Conservation (phyloP, 2,329 filamentous ascomycete genomes). For the Dactylellina cionopaga region DNA sequence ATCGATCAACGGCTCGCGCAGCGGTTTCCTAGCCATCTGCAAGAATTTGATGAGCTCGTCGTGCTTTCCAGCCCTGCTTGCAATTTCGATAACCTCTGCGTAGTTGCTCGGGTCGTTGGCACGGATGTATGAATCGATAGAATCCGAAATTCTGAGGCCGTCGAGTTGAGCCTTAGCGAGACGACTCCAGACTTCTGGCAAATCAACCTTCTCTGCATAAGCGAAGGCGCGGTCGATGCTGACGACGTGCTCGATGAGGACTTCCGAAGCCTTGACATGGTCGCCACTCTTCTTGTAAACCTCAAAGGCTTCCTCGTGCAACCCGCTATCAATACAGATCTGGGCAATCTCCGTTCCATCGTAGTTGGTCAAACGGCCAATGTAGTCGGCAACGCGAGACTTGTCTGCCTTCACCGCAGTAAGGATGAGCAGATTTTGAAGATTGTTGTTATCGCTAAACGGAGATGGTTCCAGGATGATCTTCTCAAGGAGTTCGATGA, state of each 20-base stretch:
- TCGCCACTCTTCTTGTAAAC: constrained; percentile 98
- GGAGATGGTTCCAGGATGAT: constrained; percentile 99
- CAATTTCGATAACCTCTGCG: constrained; percentile 93
- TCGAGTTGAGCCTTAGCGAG: constrained; percentile 98
- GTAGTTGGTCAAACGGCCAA: constrained; percentile 88
- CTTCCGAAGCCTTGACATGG: constrained; percentile 84
- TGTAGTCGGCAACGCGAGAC: constrained; percentile 92
- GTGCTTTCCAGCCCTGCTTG: constrained; percentile 94
- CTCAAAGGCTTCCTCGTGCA: constrained; percentile 96
- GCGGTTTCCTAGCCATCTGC: constrained; percentile 95
- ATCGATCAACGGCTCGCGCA: constrained; percentile 91
- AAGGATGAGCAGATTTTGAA: constrained; percentile 95
- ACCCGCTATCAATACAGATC: constrained; percentile 91
- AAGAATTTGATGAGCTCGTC: constrained; percentile 97
- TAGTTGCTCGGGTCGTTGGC: constrained; percentile 93
- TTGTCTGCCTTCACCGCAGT: constrained; percentile 98
- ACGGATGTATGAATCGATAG: constrained; percentile 97
- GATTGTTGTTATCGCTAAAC: constrained; percentile 95
- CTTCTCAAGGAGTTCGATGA: constrained; percentile 98
- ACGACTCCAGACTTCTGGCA: constrained; percentile 96
- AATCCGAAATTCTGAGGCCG: constrained; percentile 88
- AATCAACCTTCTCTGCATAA: constrained; percentile 92
- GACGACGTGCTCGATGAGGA: constrained; percentile 94
- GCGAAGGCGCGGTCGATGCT: constrained; percentile 97
- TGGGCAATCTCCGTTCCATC: constrained; percentile 86